Percentiles rank a stretch among this genome's conserved stretches.
phyloP scores from a whole-genome alignment of 345 rosid species.

The Acer campestre region DNA sequence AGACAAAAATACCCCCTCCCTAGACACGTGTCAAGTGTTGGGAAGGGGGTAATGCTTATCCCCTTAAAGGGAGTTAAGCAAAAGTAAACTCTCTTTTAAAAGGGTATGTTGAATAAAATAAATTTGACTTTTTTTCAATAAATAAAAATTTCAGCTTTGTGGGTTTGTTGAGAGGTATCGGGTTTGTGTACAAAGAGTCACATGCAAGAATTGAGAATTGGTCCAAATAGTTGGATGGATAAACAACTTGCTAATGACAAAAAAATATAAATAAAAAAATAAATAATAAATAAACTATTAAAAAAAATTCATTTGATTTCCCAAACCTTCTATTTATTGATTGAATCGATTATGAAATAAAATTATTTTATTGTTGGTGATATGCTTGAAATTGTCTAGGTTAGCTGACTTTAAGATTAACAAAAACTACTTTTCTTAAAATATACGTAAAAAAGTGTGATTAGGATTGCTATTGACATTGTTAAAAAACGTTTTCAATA shows the following conservation, averaged over 20 bases:
- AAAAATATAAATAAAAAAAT: background rate
- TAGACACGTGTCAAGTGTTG: too few species aligned
- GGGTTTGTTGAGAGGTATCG: background rate
- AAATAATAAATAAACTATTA: too few species aligned
- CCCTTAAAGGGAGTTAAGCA: too few species aligned
- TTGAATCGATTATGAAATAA: background rate
- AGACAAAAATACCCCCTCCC: too few species aligned
- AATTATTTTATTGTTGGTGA: background rate
- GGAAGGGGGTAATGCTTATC: too few species aligned
- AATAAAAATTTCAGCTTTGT: background rate
- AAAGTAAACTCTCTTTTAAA: too few species aligned
- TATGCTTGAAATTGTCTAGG: background rate
- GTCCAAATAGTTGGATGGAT: conserved; percentile 8
- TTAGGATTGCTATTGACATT: too few species aligned
- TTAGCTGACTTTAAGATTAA: background rate
- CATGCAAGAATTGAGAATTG: conserved; percentile 8
- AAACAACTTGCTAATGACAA: background rate
- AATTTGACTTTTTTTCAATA: background rate
- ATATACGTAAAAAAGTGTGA: too few species aligned
- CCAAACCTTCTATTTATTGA: background rate
- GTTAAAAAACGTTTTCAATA: background rate
- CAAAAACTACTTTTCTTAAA: background rate
- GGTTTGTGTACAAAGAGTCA: background rate
- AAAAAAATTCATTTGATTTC: background rate
- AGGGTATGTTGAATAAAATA: background rate